Base-by-base conservation (phyloP, 2,329 filamentous ascomycete species). In the Pseudocercospora cruenta region DNA sequence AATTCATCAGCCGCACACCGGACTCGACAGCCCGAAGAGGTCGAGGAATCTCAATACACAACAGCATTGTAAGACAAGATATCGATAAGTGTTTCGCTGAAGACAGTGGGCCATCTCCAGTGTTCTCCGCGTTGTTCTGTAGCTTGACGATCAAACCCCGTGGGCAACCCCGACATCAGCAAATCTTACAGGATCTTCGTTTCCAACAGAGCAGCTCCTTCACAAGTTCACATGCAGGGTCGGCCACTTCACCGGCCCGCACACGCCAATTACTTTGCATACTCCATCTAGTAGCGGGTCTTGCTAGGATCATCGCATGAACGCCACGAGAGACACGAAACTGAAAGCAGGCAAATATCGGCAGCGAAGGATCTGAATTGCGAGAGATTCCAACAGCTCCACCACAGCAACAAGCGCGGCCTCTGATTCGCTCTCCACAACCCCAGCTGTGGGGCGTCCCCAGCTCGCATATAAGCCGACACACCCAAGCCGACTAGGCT, bases 381-480 rank as follows among this genome's bases (percentile, higher is more conserved):
- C 51, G 51, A 55, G 51, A 55, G 51, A 55, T 55, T 55, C 51
- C 51, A 55, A 31, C 24, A 55, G 51, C 21, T 26, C 51, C 51
- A 55, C 51, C 24, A 55, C 22, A 31, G 51, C 51, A 55, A 33
- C 51, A 8, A 28, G 47, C 22, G 16, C 22, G 9, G 47, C 14
- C 19, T 26, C 22, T 51, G 47, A 19, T 51, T 43, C 39, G 39
- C 6, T 16, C 39, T 19, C 39, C 39, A n/a, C 39, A 43, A 8
- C 39, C 39, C 16, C 16, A 16, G n/a, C 36, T 43, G 39, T 43
- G 39, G 39, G 39, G 39, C 39, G 16, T 2, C 39, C 19, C 19
- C 19, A 26, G 47, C 22, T 26, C n/a, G 19, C 55, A 58, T 58
- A 58, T 36, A 58, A 58, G 19, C 31, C 55, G 28, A 58, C 28